Evolutionary conservation across 2,329 filamentous ascomycete genomes (phyloP), one percentile per base, ranked within the genome.

Genomic region (Epichloe aotearoae): DNA sequence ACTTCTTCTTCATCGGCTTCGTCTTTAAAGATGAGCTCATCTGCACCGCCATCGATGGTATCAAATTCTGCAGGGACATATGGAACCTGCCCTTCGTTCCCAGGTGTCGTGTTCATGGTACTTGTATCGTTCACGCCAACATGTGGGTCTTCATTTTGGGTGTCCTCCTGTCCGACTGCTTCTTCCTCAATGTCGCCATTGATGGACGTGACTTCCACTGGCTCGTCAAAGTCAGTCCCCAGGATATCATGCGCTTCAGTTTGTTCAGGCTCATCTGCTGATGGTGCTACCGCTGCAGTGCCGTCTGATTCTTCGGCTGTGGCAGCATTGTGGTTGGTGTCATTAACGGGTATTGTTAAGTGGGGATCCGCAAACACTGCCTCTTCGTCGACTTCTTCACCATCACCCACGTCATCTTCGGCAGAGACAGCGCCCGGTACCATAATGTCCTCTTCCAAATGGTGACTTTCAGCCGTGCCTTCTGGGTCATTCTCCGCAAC

Each of bases 1-100:
- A 43, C 51, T 30, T 50, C 50, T 23, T 51, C 50, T 23, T 51
- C 36, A 15, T 46, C 44, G 38, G 37, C 40, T 41, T 41, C 26
- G 17, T 44, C 46, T 3, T 34, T 46, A 4, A 33, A 10, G 6
- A 37, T n/a, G 33, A 38, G 15, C 26, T 43, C 47, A 12, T 50
- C 41, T 40, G 44, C 37, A 8, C 23, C 36, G 34, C 23, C 26
- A 17, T 23, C n/a, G 19, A 52, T 17, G 5, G 30, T 40, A 5
- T 17, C 41, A 11, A 36, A 8, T 30, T 40, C 48, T 37, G 14
- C 46, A 37, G 41, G 37, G 12, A 33, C 48, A 23, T 34, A 36
- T 50, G 23, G 61, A 66, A 62, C 63, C 55, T 65, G 61, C 52
- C 64, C 63, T 51, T 64, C 64, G 58, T 65, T 66, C 51, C 57